Conservation (phyloP, 1,139 yeast genomes). For the Sugiyamaella paludigena region DNA sequence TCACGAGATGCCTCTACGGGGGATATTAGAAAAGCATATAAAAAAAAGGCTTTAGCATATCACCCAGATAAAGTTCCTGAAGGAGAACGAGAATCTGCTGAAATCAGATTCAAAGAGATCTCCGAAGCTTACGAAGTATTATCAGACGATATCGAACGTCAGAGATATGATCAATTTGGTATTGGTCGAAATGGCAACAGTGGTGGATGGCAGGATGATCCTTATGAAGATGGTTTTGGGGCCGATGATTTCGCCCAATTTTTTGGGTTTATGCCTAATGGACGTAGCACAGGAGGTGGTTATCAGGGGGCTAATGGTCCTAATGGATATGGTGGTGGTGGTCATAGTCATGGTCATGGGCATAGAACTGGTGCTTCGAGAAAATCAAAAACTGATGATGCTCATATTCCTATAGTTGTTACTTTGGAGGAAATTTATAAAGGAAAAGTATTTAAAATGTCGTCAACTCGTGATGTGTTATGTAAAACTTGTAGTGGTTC, state of each 20-base stretch:
- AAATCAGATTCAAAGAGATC: conserved; percentile 69
- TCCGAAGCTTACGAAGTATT: conserved; percentile 75
- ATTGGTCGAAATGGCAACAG: conserved; percentile 18
- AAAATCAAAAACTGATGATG: conserved; percentile 58
- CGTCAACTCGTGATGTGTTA: conserved; percentile 67
- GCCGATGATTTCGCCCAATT: conserved; percentile 74
- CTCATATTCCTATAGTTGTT: conserved; percentile 59
- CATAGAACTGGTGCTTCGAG: conserved; percentile 16
- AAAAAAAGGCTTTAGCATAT: conserved; percentile 65
- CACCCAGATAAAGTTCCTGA: conserved; percentile 83
- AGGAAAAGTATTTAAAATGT: conserved; percentile 77
- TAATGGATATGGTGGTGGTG: conserved; percentile 7
- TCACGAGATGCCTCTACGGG: conserved; percentile 56
- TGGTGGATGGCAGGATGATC: conserved; percentile 22
- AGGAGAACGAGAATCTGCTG: conserved; percentile 60
- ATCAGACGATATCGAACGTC: conserved; percentile 55
- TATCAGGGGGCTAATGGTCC: background rate
- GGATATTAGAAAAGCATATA: conserved; percentile 75
- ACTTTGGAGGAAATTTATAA: conserved; percentile 73
- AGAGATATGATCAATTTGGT: conserved; percentile 59
- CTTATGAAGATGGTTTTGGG: conserved; percentile 41
- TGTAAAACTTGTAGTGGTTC: conserved; percentile 72
- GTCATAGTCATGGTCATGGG: conserved; percentile 1
- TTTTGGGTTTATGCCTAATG: conserved; percentile 41
- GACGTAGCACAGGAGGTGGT: conserved; percentile 21